These are phyloP conservation scores for Rubia peregrina DNA, from an alignment of 305 asterid genomes.

Conservation along the genomic window DNA sequence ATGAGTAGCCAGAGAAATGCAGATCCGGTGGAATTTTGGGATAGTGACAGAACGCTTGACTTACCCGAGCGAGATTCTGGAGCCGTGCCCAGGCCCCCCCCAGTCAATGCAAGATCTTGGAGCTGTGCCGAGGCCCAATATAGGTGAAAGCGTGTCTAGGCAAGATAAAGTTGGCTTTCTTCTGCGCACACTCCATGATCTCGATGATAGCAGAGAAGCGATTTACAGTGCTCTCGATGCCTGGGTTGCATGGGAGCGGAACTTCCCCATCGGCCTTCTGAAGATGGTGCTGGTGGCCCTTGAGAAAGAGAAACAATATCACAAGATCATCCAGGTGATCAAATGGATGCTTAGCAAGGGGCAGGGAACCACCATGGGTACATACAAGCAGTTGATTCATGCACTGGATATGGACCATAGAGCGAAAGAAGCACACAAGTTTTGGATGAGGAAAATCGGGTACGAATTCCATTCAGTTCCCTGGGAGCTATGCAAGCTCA, in stretches of 20 bases:
- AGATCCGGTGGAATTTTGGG: slow-evolving; percentile 16
- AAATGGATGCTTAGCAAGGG: slow-evolving; percentile 98
- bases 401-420: slow-evolving; percentile 85
- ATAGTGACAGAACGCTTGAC: slow-evolving; percentile 17
- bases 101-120: slow-evolving; percentile 16
- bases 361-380: slow-evolving; percentile 71
- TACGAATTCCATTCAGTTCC: slow-evolving; percentile 1
- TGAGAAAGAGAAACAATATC: slow-evolving; percentile 90
- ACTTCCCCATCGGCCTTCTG: slow-evolving; percentile 69
- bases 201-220: slow-evolving; percentile 51
- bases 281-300: slow-evolving; percentile 57
- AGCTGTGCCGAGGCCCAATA: slow-evolving; percentile 25
- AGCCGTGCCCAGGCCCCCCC: slow-evolving; percentile 7
- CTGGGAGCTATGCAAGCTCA: slow-evolving; percentile 5
- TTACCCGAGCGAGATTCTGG: slow-evolving; percentile 20
- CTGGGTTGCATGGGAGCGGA: slow-evolving; percentile 86
- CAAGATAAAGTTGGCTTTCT: slow-evolving; percentile 27
- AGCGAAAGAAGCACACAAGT: slow-evolving; percentile 58
- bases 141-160: slow-evolving; percentile 57
- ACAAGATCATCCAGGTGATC: slow-evolving; percentile 66
- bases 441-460: slow-evolving; percentile 40
- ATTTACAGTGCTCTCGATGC: slow-evolving; percentile 77
- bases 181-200: slow-evolving; percentile 44
- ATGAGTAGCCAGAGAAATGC: slow-evolving; percentile 20
- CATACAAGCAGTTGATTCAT: slow-evolving; percentile 68